phyloP scores from a whole-genome alignment of 2,329 filamentous ascomycete genomes.

The Chaetomiaceae sp. region DNA sequence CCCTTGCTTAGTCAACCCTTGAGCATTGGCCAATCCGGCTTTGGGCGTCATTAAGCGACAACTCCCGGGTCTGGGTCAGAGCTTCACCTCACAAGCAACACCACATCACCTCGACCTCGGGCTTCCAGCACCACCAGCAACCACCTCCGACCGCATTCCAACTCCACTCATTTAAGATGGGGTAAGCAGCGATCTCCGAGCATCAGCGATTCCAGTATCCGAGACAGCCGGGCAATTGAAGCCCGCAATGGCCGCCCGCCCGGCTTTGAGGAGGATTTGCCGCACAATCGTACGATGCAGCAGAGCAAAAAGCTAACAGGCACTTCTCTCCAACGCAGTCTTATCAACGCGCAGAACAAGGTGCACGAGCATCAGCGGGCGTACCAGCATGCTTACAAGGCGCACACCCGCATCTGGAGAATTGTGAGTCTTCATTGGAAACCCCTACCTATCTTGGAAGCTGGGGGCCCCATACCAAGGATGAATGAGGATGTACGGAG shows the following conservation, averaged over 20 bases:
- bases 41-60: slow-evolving; percentile 1
- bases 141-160: not conserved
- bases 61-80: slow-evolving; percentile 1
- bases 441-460: too few species aligned
- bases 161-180: slow-evolving; percentile 18
- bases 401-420: slow-evolving; percentile 67
- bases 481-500: too few species aligned
- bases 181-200: slow-evolving; percentile 14
- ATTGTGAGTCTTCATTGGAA: slow-evolving; percentile 69
- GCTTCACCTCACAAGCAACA: slow-evolving; percentile 9
- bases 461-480: too few species aligned
- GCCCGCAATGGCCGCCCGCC: not conserved
- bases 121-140: not conserved
- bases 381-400: slow-evolving; percentile 69
- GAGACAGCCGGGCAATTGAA: not conserved
- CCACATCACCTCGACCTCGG: slow-evolving; percentile 11
- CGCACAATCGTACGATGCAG: slow-evolving; percentile 20
- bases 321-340: slow-evolving; percentile 33
- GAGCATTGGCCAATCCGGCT: slow-evolving; percentile 10
- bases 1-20: slow-evolving; percentile 7
- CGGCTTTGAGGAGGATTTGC: not conserved
- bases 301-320: slow-evolving; percentile 28
- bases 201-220: not conserved
- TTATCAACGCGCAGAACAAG: slow-evolving; percentile 70
- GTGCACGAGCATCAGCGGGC: slow-evolving; percentile 70